Percentiles rank a stretch among this genome's conserved stretches.
Conservation (phyloP, 805 yeast species). For the Tetrapisispora taiwanensis region DNA sequence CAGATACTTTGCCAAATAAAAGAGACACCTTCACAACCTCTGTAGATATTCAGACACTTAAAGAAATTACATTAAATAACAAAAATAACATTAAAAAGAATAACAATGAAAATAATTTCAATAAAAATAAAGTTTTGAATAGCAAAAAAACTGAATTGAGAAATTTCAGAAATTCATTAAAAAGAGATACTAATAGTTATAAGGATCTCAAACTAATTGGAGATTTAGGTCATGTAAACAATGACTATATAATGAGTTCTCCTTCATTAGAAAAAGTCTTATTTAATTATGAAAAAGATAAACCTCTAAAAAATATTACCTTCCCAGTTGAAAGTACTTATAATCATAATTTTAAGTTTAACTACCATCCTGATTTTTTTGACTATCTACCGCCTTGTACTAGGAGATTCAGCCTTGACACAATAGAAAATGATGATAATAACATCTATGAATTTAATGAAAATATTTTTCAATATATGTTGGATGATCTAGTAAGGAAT, state of each 20-base stretch:
- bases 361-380: neutral
- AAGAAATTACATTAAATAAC: neutral
- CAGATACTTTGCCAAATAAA: too few species aligned
- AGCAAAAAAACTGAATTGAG: too few species aligned
- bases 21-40: too few species aligned
- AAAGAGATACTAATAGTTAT: neutral
- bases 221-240: neutral
- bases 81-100: too few species aligned
- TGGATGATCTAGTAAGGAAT: conserved; percentile 12
- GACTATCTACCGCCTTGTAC: conserved; percentile 17
- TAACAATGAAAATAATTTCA: too few species aligned
- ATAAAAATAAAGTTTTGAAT: too few species aligned
- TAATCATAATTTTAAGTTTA: neutral
- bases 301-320: neutral
- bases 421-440: conserved; percentile 2
- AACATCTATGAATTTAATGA: conserved; percentile 15
- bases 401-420: neutral
- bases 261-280: conserved; percentile 2
- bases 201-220: neutral
- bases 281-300: neutral
- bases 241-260: neutral
- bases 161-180: too few species aligned
- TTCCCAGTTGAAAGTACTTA: neutral
- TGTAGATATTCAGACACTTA: neutral
- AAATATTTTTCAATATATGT: conserved; percentile 10